phyloP scores from a whole-genome alignment of 2,329 filamentous ascomycete genomes.

The Hymenoscyphus fraxineus region DNA sequence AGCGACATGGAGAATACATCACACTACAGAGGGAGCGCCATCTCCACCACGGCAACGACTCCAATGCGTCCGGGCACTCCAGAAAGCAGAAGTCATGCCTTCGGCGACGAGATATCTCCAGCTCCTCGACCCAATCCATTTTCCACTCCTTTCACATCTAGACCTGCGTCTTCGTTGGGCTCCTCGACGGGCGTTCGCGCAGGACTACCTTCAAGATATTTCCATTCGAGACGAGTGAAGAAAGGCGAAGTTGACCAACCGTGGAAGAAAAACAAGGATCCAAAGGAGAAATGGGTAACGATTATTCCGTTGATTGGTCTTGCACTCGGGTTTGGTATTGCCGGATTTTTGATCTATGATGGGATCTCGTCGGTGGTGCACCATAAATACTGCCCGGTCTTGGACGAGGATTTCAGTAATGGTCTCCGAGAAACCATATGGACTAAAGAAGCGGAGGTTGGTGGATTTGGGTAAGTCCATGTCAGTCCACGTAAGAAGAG shows the following conservation, averaged over 20 bases:
- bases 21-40: conserved; percentile 12
- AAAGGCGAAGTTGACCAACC: conserved; percentile 73
- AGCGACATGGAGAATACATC: conserved; percentile 6
- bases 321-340: conserved; percentile 61
- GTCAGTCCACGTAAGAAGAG: conserved; percentile 39
- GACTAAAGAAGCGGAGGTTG: conserved; percentile 46
- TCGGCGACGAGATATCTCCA: conserved; percentile 30
- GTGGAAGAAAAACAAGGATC: conserved; percentile 70
- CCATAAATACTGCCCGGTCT: conserved; percentile 57
- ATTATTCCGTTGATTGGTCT: conserved; percentile 74
- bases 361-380: conserved; percentile 68
- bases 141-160: conserved; percentile 39
- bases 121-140: conserved; percentile 30
- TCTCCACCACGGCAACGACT: conserved; percentile 35
- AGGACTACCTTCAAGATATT: conserved; percentile 27
- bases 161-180: conserved; percentile 41
- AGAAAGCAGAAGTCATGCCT: conserved; percentile 33
- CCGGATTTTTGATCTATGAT: conserved; percentile 71
- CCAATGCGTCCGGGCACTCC: conserved; percentile 39
- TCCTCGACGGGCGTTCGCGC: conserved; percentile 39
- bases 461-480: conserved; percentile 45
- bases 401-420: conserved; percentile 47
- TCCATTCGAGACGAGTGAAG: conserved; percentile 49
- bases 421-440: conserved; percentile 50
- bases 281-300: conserved; percentile 81